Base-by-base conservation (phyloP, 2,329 filamentous ascomycete species). In the Bipolaris oryzae region DNA sequence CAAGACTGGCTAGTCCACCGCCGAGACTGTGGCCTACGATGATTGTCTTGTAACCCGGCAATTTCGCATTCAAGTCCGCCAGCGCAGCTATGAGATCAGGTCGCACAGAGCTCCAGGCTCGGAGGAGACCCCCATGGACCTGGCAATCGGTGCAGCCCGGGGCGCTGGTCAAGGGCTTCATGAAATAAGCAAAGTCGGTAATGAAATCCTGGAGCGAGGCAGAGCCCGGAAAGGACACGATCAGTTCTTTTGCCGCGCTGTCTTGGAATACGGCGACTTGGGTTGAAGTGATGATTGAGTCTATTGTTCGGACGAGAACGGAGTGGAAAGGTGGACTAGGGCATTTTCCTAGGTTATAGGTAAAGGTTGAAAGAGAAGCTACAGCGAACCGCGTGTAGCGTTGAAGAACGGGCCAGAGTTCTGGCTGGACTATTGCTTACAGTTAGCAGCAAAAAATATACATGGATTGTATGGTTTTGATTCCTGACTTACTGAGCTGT, bases 21-120 rank as follows among this genome's bases (percentile, higher is more conserved):
- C 88, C 88, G 1, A 91, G 82, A 15, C 85, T 88, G 79, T 90
- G 88, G 41, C 88, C 88, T 0, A 85, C 85, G 34, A 82, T 71
- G 35, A 87, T 68, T 68, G 88, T 71, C 37, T 69, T 69, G 76
- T 83, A 88, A 39, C 58, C 61, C 1, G 85, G 84, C 73, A 86
- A 72, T 20, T 76, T 68, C 2, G 67, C 62, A 39, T 67, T 71
- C 7, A 84, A 82, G 1, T 72, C 55, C 6, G 72, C 58, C 20
- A 88, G 68, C 49, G 78, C 80, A 3, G 66, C 61, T 7, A 80
- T 65, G 31, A 82, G 78, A 7, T 65, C 59, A 3, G 53, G 47
- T 4, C 76, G 64, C 34, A 87, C 78, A 57, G 86, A 84, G 10
- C 71, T 57, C 84, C 85, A 89, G 25, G 83, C 80, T 10, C 70